phyloP scores from a whole-genome alignment of 1,284 basidiomycete species.

The Mrakiaceae sp. region DNA sequence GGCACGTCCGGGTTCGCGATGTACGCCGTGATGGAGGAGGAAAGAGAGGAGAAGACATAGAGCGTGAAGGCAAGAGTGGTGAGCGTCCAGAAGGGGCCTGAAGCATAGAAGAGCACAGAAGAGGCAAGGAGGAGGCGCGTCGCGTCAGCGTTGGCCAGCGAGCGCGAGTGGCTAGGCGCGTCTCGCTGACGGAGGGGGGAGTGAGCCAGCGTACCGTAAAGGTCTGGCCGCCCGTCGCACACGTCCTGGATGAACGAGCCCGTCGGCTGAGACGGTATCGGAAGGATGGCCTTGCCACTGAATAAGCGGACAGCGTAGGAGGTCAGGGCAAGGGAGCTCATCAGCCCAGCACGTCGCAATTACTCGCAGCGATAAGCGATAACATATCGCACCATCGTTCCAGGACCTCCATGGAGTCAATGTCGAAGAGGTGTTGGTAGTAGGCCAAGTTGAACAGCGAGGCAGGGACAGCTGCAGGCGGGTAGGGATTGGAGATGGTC shows the following conservation, averaged over 20 bases:
- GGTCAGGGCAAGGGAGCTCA: neutral
- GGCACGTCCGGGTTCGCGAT: conserved; percentile 48
- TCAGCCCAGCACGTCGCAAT: neutral
- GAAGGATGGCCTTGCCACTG: conserved; percentile 25
- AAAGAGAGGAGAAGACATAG: conserved; percentile 82
- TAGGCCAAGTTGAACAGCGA: conserved; percentile 37
- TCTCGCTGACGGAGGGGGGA: neutral
- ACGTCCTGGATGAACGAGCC: conserved; percentile 33
- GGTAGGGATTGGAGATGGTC: neutral
- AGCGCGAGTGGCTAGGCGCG: neutral
- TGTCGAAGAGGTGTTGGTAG: conserved; percentile 41
- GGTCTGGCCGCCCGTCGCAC: conserved; percentile 38
- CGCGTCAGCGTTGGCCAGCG: neutral
- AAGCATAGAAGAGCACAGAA: neutral
- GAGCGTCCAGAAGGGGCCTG: conserved; percentile 87
- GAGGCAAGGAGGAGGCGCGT: neutral
- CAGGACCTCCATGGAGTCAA: conserved; percentile 36
- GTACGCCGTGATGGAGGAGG: conserved; percentile 67
- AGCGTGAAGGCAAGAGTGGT: conserved; percentile 82
- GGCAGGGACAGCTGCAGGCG: conserved; percentile 25
- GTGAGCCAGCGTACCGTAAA: conserved; percentile 34
- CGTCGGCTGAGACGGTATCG: conserved; percentile 14
- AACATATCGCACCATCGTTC: conserved; percentile 10
- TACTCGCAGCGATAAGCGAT: neutral
- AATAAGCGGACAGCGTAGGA: too few relatives aligned